Conservation (phyloP, 2,329 filamentous ascomycete genomes). For the Colletotrichum sp. region DNA sequence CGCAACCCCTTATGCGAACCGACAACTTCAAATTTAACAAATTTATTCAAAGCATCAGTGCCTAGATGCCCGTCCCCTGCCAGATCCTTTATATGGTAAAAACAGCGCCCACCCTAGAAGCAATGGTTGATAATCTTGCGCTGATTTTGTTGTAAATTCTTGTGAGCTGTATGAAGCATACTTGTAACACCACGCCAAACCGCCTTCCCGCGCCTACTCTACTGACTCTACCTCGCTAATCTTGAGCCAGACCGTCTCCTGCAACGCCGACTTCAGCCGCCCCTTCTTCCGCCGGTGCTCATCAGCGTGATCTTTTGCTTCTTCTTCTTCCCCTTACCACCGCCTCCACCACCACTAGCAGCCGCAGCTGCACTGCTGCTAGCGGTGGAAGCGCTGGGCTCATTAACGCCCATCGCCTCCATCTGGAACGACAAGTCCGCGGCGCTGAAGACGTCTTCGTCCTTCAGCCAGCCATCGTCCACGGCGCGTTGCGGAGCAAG, state of each 20-base stretch:
- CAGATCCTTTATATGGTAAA: background rate
- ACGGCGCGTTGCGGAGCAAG: conserved; percentile 39
- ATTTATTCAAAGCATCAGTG: background rate
- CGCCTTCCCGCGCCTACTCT: background rate
- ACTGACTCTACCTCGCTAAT: background rate
- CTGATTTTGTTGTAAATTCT: background rate
- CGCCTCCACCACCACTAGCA: conserved; percentile 28
- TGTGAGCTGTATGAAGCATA: background rate
- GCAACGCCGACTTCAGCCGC: conserved; percentile 31
- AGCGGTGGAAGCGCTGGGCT: conserved; percentile 18
- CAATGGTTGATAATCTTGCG: background rate
- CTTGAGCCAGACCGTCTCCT: background rate
- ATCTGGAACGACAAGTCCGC: conserved; percentile 67
- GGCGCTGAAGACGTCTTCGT: conserved; percentile 72
- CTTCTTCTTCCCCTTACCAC: conserved; percentile 67
- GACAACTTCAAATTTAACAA: background rate
- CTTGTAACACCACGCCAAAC: background rate
- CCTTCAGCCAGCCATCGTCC: conserved; percentile 87
- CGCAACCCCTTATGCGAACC: no score
- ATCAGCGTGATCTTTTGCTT: conserved; percentile 76
- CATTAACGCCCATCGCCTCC: conserved; percentile 54
- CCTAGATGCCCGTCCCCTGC: background rate
- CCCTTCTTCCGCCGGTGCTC: conserved; percentile 67
- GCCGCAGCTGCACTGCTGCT: conserved; percentile 19
- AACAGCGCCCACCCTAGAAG: background rate